Conservation (phyloP, 2,329 filamentous ascomycete genomes). For the Penicillium sp. region DNA sequence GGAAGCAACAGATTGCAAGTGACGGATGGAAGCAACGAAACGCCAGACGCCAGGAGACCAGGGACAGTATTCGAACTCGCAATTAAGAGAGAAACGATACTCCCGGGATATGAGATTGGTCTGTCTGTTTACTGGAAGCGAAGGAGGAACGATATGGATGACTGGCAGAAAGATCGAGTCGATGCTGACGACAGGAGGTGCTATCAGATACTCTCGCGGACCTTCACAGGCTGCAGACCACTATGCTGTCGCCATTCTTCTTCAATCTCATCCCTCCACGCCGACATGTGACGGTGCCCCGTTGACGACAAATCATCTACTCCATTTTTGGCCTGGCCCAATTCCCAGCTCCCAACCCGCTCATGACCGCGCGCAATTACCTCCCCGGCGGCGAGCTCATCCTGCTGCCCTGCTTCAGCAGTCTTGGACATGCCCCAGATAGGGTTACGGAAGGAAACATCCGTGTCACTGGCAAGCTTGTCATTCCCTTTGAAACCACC, state of each 20-base stretch:
- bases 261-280: constrained; percentile 35
- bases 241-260: constrained; percentile 38
- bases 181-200: not conserved
- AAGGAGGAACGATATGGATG: not conserved
- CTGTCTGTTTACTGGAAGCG: not conserved
- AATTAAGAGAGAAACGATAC: too few relatives aligned
- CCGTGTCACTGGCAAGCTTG: constrained; percentile 55
- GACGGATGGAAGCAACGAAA: not conserved
- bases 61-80: too few relatives aligned
- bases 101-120: too few relatives aligned
- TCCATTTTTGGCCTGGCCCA: constrained; percentile 40
- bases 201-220: constrained; percentile 49
- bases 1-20: not conserved
- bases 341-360: constrained; percentile 58
- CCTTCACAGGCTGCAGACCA: constrained; percentile 44
- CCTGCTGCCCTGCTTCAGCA: constrained; percentile 30
- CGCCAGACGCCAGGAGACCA: too few relatives aligned
- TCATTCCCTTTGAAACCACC: constrained; percentile 57
- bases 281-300: constrained; percentile 6
- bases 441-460: constrained; percentile 45
- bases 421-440: constrained; percentile 41
- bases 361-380: constrained; percentile 46
- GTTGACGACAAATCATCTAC: too few relatives aligned
- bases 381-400: constrained; percentile 13
- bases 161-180: not conserved